Conservation (phyloP, 1,284 basidiomycete species). For the Boletus calvinii region DNA sequence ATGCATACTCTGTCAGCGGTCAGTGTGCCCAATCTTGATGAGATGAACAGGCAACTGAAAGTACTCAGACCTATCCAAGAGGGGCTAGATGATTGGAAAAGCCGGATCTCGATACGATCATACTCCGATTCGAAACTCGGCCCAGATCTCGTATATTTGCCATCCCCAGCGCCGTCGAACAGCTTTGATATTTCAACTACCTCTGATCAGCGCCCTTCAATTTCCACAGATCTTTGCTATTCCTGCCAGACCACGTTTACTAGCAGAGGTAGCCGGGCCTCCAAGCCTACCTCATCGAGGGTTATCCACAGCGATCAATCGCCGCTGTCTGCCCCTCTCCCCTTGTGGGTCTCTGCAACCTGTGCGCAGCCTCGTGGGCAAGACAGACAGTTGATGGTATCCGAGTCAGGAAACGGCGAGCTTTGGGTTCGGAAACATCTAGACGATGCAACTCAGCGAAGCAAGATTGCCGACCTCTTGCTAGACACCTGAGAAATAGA, state of each 20-base stretch:
- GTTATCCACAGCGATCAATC: neutral
- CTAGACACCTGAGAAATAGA: constrained; percentile 22
- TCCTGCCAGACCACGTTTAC: constrained; percentile 72
- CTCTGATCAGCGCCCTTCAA: constrained; percentile 27
- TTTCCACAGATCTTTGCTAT: constrained; percentile 66
- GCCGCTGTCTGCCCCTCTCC: constrained; percentile 30
- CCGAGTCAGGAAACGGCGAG: constrained; percentile 12
- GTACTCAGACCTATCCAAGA: constrained; percentile 61
- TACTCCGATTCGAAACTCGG: constrained; percentile 37
- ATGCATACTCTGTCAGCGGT: constrained; percentile 79
- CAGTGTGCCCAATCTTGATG: constrained; percentile 24
- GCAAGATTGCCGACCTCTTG: constrained; percentile 38
- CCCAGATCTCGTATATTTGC: constrained; percentile 14
- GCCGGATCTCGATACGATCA: constrained; percentile 67
- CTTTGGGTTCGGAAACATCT: constrained; percentile 23
- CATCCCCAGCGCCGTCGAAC: neutral
- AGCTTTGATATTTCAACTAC: constrained; percentile 21
- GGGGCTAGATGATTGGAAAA: constrained; percentile 73
- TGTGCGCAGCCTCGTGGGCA: constrained; percentile 5
- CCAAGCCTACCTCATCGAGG: constrained; percentile 10
- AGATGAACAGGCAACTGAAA: neutral
- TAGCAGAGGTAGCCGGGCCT: constrained; percentile 54
- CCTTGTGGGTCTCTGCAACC: constrained; percentile 37
- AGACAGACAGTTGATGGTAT: neutral
- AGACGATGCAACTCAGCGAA: constrained; percentile 33